These are phyloP conservation scores for Fusarium protoensiforme DNA, from an alignment of 2,329 filamentous ascomycete species.

Conservation along the genomic window DNA sequence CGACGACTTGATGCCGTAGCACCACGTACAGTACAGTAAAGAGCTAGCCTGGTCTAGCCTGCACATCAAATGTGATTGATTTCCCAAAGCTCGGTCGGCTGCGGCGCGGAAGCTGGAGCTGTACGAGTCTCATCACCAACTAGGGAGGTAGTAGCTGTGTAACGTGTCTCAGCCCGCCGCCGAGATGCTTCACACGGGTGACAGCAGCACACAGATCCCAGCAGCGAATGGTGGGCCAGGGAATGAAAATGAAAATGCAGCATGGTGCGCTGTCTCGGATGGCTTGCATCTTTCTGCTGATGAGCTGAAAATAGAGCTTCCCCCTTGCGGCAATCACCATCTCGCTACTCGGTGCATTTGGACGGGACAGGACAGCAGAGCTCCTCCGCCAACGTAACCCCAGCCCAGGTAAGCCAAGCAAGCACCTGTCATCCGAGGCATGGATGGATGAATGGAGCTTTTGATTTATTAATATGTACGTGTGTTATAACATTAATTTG, in stretches of 20 bases:
- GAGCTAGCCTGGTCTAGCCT: neutral
- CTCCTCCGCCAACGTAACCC: neutral
- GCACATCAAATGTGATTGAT: neutral
- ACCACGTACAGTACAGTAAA: neutral
- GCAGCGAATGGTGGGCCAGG: conserved; percentile 27
- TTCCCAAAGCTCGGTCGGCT: conserved; percentile 18
- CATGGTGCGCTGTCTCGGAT: conserved; percentile 13
- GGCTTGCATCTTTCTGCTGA: conserved; percentile 25
- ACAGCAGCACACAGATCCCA: conserved; percentile 2
- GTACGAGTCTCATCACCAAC: conserved; percentile 17
- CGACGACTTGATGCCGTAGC: neutral
- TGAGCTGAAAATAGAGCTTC: conserved; percentile 10
- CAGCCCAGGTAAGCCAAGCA: neutral
- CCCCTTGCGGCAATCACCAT: conserved; percentile 16
- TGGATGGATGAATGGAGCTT: neutral
- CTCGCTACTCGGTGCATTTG: neutral
- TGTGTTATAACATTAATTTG: neutral
- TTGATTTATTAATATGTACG: neutral
- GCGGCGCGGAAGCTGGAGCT: conserved; percentile 2
- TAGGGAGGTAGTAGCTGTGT: neutral
- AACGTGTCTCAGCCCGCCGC: conserved; percentile 12
- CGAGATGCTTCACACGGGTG: neutral
- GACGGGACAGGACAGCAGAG: neutral
- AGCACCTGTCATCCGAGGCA: conserved; percentile 1
- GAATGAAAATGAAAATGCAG: conserved; percentile 7